Percentiles rank a stretch among this genome's conserved stretches.
Conservation (phyloP, 1,284 basidiomycete species). For the Boletellus deceptivus region DNA sequence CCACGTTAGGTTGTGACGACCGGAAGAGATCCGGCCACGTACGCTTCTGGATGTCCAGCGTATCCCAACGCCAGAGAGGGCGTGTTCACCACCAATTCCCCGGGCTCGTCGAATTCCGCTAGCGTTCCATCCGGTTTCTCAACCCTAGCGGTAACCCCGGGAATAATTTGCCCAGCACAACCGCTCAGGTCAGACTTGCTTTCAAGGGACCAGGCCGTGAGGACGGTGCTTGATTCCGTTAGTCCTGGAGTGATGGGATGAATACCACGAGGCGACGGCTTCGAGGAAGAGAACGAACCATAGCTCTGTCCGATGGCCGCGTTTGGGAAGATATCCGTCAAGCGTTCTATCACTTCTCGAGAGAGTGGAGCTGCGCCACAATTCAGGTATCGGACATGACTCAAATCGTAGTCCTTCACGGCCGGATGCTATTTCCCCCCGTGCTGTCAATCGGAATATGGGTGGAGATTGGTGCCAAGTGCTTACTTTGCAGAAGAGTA, state of each 20-base stretch:
- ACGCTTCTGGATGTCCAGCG: conserved; percentile 61
- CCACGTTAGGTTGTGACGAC: background rate
- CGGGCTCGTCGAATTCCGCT: conserved; percentile 61
- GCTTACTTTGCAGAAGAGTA: conserved; percentile 57
- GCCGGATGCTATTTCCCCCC: conserved; percentile 44
- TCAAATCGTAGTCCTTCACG: conserved; percentile 54
- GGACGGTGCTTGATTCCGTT: conserved; percentile 44
- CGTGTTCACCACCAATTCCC: conserved; percentile 60
- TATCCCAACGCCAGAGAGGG: conserved; percentile 63
- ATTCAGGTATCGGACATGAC: conserved; percentile 47
- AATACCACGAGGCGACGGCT: background rate
- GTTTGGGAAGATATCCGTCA: conserved; percentile 46
- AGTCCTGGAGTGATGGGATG: conserved; percentile 28
- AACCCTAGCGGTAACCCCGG: conserved; percentile 53
- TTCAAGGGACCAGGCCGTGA: conserved; percentile 33
- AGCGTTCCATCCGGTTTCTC: conserved; percentile 60
- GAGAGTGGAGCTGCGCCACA: conserved; percentile 64
- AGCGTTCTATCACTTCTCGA: conserved; percentile 45
- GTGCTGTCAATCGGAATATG: conserved; percentile 4
- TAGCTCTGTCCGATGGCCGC: conserved; percentile 50
- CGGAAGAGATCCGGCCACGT: conserved; percentile 28
- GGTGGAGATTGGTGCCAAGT: background rate
- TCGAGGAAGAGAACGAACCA: conserved; percentile 33
- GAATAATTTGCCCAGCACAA: conserved; percentile 56
- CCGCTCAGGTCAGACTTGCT: conserved; percentile 52